Evolutionary conservation across 805 yeast species (phyloP), one percentile per base, ranked within the genome.

Genomic region (Candida railenensis): DNA sequence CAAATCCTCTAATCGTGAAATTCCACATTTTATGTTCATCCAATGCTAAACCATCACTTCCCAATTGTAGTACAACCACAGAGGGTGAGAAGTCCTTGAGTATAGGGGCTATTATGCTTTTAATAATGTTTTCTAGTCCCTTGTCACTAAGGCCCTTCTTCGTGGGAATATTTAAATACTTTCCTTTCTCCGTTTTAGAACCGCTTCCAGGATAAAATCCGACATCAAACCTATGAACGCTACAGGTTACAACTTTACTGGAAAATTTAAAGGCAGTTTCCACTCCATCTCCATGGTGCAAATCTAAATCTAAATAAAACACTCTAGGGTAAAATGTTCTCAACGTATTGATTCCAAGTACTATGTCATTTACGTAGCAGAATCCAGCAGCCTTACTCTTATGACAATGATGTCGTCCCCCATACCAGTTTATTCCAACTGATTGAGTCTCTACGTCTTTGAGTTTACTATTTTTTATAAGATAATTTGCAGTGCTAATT

Each of bases 241-340:
- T 84, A 18, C 83, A 66, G 0, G 87, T 82, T 43, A 77, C 61
- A 0, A 87, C 86, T 28, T 74, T 76, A 34, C 72, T 68, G 1
- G 85, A 77, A 48, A 65, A 72, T 49, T 71, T 64, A 62, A 84
- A 86, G 0, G 89, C 89, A 2, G 69, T 66, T 43, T 83, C 84
- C 4, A 87, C 92, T 0, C 90, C 95, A 60, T 87, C 91, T 0
- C 92, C 91, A 61, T 86, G 91, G 59, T 87, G 95, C 5, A 87
- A 60, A 61, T 87, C 95, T 4, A 87, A 62, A 60, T 87, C 95
- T 3, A 87, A 59, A 54, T 87, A 87, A 55, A 82, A 65, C 1
- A 87, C 68, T 32, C 61, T 74, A 9, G 66, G 60, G 55, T 65
- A 81, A 19, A 54, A 56, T 20, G 69, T 66, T 30, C 91, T 60